phyloP scores from a whole-genome alignment of 306 rosid species.

The Glycyrrhiza uralensis region DNA sequence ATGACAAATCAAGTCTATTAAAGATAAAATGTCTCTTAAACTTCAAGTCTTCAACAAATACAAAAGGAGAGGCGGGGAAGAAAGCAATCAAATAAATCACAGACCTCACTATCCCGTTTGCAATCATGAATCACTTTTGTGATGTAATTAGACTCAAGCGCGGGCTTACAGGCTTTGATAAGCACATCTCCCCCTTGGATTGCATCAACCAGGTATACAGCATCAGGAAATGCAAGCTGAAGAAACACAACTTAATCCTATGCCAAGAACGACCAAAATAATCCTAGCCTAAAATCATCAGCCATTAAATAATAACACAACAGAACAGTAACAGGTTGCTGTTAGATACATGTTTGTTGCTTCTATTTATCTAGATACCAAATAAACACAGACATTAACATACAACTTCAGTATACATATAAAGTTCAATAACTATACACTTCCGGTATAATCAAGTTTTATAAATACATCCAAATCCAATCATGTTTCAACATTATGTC shows the following conservation, averaged over 20 bases:
- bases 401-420: not conserved
- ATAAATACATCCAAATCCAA: too few species aligned
- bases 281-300: not conserved
- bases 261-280: not conserved
- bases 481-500: too few species aligned
- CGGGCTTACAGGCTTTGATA: constrained; percentile 91
- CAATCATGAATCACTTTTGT: constrained; percentile 98
- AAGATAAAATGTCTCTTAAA: not conserved
- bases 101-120: constrained; percentile 98
- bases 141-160: constrained; percentile 86
- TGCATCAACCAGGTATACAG: constrained; percentile 92
- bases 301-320: not conserved
- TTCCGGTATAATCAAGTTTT: too few species aligned
- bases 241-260: not conserved
- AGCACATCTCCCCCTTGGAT: constrained; percentile 79
- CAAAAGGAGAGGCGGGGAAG: not conserved
- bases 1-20: constrained; percentile 2
- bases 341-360: not conserved
- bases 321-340: not conserved
- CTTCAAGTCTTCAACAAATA: not conserved
- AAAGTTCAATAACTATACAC: too few species aligned
- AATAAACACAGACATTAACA: not conserved
- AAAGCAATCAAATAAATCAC: constrained; percentile 28
- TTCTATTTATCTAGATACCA: not conserved
- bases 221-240: constrained; percentile 97